Percentiles rank a stretch among this genome's conserved stretches.
Evolutionary conservation across 495 filamentous ascomycete species (phyloP).

Genomic region (Aspergillus sclerotioniger): DNA sequence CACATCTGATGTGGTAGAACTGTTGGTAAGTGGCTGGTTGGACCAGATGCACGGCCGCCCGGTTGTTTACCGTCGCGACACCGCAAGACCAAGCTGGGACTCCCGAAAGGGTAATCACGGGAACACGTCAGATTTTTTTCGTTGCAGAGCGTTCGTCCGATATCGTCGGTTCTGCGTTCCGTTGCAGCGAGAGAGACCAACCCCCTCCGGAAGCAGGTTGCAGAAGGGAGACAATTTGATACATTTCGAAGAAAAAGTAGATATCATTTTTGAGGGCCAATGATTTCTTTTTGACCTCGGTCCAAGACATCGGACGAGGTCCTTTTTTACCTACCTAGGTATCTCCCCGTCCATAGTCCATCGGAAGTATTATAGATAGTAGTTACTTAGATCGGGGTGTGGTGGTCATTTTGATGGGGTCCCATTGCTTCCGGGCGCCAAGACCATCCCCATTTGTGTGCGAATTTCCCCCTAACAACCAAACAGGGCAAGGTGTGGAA

Average conservation of each 20-base stretch:
- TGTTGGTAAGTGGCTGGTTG: neutral
- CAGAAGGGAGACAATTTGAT: neutral
- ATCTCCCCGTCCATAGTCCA: neutral
- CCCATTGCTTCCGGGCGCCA: conserved; percentile 41
- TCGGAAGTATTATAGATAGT: neutral
- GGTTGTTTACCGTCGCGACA: conserved; percentile 1
- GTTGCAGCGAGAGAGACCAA: neutral
- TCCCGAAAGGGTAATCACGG: conserved; percentile 15
- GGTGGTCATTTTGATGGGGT: conserved; percentile 9
- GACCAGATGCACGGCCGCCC: neutral
- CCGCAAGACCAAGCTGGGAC: neutral
- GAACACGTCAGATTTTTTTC: conserved; percentile 44
- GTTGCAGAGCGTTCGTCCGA: conserved; percentile 21
- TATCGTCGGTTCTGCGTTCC: conserved; percentile 1
- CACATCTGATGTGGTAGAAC: too few species aligned
- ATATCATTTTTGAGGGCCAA: neutral
- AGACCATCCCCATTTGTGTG: conserved; percentile 38
- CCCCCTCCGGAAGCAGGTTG: neutral
- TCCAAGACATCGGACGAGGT: neutral
- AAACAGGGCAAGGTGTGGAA: neutral
- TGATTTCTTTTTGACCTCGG: too few species aligned
- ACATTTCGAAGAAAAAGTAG: neutral
- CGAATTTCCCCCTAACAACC: conserved; percentile 29
- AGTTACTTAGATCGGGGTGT: neutral
- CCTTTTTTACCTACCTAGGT: neutral